phyloP scores from a whole-genome alignment of 78 protist species.

The Dictyostelium purpureum region DNA sequence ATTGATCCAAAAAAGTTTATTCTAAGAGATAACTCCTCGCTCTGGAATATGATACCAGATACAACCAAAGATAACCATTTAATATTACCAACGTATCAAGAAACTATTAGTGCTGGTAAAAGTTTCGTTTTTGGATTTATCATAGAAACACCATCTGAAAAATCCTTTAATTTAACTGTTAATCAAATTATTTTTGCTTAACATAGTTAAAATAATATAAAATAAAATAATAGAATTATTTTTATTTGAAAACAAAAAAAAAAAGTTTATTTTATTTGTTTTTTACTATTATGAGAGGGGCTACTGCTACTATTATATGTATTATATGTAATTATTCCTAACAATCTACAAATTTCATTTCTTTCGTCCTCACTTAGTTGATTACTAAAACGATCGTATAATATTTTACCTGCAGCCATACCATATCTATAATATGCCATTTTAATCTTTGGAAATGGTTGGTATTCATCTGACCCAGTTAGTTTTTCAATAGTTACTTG shows the following conservation, averaged over 20 bases:
- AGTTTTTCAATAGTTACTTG: conserved; percentile 44
- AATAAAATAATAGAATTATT: no score
- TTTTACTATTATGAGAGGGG: not conserved
- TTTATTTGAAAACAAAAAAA: no score
- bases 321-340: not conserved
- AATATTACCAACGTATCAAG: conserved; percentile 26
- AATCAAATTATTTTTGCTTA: not conserved
- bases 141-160: not conserved
- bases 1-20: not conserved
- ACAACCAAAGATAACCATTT: not conserved
- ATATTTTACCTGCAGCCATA: conserved; percentile 21
- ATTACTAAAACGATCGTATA: conserved; percentile 10
- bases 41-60: conserved; percentile 12
- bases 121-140: conserved; percentile 44
- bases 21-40: not conserved
- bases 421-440: conserved; percentile 49
- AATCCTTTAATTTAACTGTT: not conserved
- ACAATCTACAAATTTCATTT: not conserved
- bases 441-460: conserved; percentile 8
- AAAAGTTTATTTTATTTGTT: not conserved
- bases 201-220: not conserved
- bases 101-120: not conserved
- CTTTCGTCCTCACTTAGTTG: not conserved
- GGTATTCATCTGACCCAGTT: not conserved
- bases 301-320: not conserved